phyloP scores from a whole-genome alignment of 1,139 yeast species.

The Pichia sp. region DNA sequence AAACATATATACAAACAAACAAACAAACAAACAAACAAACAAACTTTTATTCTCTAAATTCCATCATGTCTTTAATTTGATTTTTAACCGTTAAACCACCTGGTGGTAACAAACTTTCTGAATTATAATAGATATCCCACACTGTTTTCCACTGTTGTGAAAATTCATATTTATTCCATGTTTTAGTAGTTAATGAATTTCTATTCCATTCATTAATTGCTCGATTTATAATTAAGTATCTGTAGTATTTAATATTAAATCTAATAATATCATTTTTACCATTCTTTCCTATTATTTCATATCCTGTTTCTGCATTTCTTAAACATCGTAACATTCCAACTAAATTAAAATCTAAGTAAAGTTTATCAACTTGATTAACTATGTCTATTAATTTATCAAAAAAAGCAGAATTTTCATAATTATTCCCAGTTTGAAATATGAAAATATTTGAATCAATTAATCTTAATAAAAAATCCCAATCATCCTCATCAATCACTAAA shows the following conservation, averaged over 20 bases:
- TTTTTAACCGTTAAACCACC: conserved; percentile 5
- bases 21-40: not conserved
- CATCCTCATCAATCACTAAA: not conserved
- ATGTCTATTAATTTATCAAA: conserved; percentile 1
- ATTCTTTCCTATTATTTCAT: not conserved
- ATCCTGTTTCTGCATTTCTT: conserved; percentile 12
- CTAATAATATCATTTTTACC: not conserved
- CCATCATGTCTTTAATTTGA: not conserved
- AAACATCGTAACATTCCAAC: conserved; percentile 7
- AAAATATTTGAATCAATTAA: not conserved
- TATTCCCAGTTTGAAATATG: not conserved
- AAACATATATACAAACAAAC: not conserved
- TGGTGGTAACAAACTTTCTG: not conserved
- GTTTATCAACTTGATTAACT: conserved; percentile 1
- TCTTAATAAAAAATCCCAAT: conserved; percentile 1
- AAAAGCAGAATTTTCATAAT: not conserved
- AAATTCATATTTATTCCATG: conserved; percentile 7
- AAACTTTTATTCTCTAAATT: not conserved
- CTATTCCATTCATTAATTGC: conserved; percentile 10
- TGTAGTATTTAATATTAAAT: conserved; percentile 4
- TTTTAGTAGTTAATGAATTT: not conserved
- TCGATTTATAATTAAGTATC: conserved; percentile 5
- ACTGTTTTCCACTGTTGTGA: conserved; percentile 7
- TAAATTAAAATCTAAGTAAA: not conserved
- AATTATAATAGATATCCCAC: conserved; percentile 8